A percentile compares a stretch with the other conserved stretches of the same genome.
These are phyloP conservation scores for Blepharisma undulans DNA, from an alignment of 169 alveolate genomes.

Conservation along the genomic window DNA sequence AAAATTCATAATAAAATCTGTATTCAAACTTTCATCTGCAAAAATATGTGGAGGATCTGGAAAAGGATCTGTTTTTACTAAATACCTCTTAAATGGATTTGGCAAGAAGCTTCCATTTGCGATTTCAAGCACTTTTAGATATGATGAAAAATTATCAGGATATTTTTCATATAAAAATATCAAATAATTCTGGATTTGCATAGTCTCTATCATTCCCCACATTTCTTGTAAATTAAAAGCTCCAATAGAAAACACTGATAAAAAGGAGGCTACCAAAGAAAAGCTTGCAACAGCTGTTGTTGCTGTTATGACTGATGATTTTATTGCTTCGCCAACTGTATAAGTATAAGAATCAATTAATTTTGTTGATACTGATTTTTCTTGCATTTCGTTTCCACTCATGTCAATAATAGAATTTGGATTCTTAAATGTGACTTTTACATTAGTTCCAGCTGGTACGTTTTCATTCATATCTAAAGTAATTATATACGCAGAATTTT, in stretches of 20 bases:
- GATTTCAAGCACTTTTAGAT: background rate
- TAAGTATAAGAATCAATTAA: background rate
- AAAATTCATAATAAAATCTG: background rate
- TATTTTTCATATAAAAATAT: too few relatives aligned
- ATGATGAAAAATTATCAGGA: background rate
- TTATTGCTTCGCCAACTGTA: background rate
- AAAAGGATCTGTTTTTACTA: background rate
- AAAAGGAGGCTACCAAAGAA: background rate
- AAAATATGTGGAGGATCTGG: background rate
- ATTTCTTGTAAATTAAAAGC: background rate
- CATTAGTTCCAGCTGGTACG: too few relatives aligned
- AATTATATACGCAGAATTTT: too few relatives aligned
- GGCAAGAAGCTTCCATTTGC: background rate
- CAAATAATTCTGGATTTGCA: background rate
- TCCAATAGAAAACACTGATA: background rate
- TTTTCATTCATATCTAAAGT: too few relatives aligned
- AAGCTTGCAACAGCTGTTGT: background rate
- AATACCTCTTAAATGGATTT: background rate
- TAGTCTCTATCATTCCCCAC: background rate
- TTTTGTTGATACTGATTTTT: background rate
- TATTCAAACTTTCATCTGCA: background rate
- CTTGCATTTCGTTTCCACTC: too few relatives aligned
- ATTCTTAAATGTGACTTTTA: too few relatives aligned
- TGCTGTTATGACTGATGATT: background rate
- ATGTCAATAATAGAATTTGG: too few relatives aligned